Percentiles rank a stretch among this genome's conserved stretches.
phyloP scores from a whole-genome alignment of 148 eudicot species.

The Fagopyrum homotropicum region DNA sequence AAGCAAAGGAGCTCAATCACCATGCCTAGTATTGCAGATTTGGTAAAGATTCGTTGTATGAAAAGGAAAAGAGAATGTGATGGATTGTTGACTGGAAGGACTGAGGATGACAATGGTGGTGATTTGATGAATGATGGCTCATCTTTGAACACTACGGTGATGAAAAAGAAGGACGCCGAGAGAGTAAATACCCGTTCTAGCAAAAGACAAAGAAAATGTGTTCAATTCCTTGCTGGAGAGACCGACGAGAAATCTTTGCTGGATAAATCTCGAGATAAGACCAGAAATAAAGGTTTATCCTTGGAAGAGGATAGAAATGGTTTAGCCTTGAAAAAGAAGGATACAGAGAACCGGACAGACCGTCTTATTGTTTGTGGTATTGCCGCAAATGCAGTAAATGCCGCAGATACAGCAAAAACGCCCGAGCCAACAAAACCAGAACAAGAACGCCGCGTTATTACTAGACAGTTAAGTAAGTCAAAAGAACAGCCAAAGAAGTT shows the following conservation, averaged over 20 bases:
- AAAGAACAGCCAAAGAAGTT: neutral
- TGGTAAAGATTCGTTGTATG: neutral
- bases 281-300: neutral
- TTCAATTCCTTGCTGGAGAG: neutral
- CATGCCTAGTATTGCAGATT: neutral
- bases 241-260: neutral
- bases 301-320: slow-evolving; percentile 1
- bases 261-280: neutral
- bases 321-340: neutral
- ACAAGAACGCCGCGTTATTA: neutral
- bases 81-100: neutral
- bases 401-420: too few species aligned
- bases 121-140: neutral
- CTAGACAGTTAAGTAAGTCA: neutral
- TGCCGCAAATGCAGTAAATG: neutral
- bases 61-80: neutral
- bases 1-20: neutral
- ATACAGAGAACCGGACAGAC: neutral
- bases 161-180: neutral
- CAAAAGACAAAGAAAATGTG: neutral
- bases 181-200: neutral
- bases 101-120: neutral
- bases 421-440: neutral
- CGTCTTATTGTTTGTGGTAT: neutral
- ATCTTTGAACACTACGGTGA: neutral